Evolutionary conservation across 2,329 filamentous ascomycete genomes (phyloP).

Genomic region (Talaromyces rugulosus): DNA sequence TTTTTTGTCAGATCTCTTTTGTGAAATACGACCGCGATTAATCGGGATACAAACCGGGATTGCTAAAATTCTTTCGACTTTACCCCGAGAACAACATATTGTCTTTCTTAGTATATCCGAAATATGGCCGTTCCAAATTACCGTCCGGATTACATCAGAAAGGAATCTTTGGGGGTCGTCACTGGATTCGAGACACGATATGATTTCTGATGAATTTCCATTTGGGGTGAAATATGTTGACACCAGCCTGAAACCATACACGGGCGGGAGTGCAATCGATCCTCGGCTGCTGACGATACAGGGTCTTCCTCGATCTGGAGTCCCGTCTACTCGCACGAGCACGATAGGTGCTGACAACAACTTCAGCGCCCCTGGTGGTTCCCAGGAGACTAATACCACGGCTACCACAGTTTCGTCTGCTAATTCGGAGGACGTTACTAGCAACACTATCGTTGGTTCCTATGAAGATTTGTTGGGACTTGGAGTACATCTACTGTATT

Average conservation of each 20-base stretch:
- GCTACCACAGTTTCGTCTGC: neutral
- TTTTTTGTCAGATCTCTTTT: conserved; percentile 3
- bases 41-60: neutral
- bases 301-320: neutral
- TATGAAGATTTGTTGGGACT: too few species aligned
- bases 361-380: neutral
- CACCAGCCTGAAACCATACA: too few species aligned
- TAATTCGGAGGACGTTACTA: neutral
- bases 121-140: conserved; percentile 1
- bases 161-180: too few species aligned
- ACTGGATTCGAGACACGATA: too few species aligned
- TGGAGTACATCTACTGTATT: neutral
- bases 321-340: neutral
- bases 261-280: neutral
- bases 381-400: neutral
- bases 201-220: too few species aligned
- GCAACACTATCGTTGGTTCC: neutral
- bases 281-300: neutral
- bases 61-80: neutral
- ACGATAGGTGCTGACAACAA: neutral
- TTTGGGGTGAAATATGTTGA: too few species aligned
- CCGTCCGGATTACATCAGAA: conserved; percentile 1
- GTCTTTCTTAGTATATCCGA: neutral
- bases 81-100: neutral
- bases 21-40: neutral